Evolutionary conservation across 1,139 yeast genomes (phyloP).

Genomic region (Pichia sp.): DNA sequence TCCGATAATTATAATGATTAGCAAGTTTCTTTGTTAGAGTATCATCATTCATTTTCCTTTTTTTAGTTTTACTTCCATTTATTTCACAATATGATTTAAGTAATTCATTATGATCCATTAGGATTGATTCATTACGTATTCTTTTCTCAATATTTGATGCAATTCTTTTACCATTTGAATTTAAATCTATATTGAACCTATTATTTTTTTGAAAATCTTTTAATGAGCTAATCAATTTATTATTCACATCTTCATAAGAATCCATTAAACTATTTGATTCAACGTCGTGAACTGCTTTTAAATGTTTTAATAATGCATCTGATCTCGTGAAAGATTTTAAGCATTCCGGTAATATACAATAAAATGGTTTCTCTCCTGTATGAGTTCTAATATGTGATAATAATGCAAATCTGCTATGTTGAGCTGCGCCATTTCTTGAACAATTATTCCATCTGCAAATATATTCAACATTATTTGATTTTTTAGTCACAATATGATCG

Average conservation of each 20-base stretch:
- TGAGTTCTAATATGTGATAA: slow-evolving; percentile 60
- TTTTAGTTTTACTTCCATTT: slow-evolving; percentile 7
- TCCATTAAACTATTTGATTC: slow-evolving; percentile 26
- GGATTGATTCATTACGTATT: slow-evolving; percentile 5
- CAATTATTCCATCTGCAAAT: slow-evolving; percentile 61
- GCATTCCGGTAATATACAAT: slow-evolving; percentile 68
- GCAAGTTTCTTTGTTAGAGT: slow-evolving; percentile 9
- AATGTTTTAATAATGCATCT: slow-evolving; percentile 60
- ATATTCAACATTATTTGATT: slow-evolving; percentile 33
- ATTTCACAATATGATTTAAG: slow-evolving; percentile 11
- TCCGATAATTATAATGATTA: slow-evolving; percentile 10
- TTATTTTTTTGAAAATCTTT: slow-evolving; percentile 5
- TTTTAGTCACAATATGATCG: slow-evolving; percentile 29
- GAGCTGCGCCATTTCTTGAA: slow-evolving; percentile 45
- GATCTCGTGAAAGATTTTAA: slow-evolving; percentile 52
- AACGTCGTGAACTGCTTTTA: slow-evolving; percentile 55
- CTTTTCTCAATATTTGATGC: slow-evolving; percentile 6
- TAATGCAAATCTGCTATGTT: slow-evolving; percentile 55
- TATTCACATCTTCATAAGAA: slow-evolving; percentile 18
- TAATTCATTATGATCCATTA: slow-evolving; percentile 15
- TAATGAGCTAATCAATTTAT: background rate
- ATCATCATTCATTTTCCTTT: slow-evolving; percentile 2
- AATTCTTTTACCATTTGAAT: slow-evolving; percentile 9
- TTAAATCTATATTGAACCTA: slow-evolving; percentile 7
- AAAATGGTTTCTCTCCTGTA: slow-evolving; percentile 62